Evolutionary conservation across 2,329 filamentous ascomycete genomes (phyloP), one percentile per base, ranked within the genome.

Genomic region (Aspergillus melleus): DNA sequence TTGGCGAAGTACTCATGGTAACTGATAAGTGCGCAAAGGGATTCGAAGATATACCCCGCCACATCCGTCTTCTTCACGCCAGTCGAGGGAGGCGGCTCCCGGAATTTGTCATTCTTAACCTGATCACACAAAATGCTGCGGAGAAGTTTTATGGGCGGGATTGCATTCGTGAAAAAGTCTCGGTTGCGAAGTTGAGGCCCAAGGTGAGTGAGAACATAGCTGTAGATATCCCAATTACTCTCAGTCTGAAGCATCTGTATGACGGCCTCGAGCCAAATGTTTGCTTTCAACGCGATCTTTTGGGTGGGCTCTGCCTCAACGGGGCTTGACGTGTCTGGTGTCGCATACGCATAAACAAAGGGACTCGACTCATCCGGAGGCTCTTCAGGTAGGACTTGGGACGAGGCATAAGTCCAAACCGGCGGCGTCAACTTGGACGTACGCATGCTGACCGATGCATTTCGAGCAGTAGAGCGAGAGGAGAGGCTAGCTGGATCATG

Each of bases 121-220:
- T 96, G 90, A 60, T 96, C 90, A 71, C 92, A 96, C 3, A 97
- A 75, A 9, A 91, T 80, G 60, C 84, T 87, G 62, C 94, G 86
- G 14, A 98, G 79, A 62, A 89, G 85, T 67, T 89, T 88, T 57
- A 99, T 85, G 61, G 96, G 88, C 2, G 86, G 82, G 42, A 91
- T 86, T 6, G 91, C 87, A 55, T 84, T 87, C 61, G 83, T 84
- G 72, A 97, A 97, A 14, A 98, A 81, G 12, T 91, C 88, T 70
- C 95, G 92, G 68, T 99, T 99, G 74, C 89, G 90, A 22, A 99
- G 82, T 69, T 98, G 94, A 29, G 91, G 89, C 1, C 92, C 90
- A 10, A 97, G 80, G 73, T 96, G 91, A 6, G 92, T 90, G 30
- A 99, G 81, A 19, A 94, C 85, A 72, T 94, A 97, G 75, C 91